phyloP scores from a whole-genome alignment of 2,329 filamentous ascomycete genomes.

The Pseudocercospora pini-densiflorae region DNA sequence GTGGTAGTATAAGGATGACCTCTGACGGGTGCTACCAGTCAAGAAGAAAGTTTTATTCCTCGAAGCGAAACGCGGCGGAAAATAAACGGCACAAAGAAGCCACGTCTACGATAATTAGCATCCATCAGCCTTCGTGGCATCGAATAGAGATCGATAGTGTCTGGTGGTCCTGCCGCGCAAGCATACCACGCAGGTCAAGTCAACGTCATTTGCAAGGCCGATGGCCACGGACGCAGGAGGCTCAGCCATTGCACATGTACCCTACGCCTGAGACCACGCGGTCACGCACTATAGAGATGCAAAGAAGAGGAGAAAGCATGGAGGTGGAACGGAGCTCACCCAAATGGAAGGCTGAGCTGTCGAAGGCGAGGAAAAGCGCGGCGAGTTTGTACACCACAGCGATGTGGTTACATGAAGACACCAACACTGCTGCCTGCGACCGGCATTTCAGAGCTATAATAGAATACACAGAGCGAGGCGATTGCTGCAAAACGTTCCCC shows the following conservation, averaged over 20 bases:
- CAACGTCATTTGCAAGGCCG: background rate
- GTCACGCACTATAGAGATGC: background rate
- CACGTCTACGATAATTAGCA: background rate
- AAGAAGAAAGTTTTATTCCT: slow-evolving; percentile 95
- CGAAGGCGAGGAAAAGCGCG: background rate
- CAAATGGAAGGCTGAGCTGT: background rate
- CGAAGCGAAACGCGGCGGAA: slow-evolving; percentile 80
- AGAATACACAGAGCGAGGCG: background rate
- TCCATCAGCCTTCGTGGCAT: background rate
- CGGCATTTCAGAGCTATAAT: background rate
- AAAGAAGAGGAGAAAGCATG: background rate
- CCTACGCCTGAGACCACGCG: background rate
- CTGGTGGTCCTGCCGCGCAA: background rate
- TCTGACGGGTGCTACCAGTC: slow-evolving; percentile 58
- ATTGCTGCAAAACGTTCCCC: background rate
- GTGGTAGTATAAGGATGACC: background rate
- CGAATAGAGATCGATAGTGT: background rate
- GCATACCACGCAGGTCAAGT: background rate
- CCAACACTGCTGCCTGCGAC: background rate
- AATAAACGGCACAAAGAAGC: slow-evolving; percentile 2
- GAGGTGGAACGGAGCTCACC: background rate
- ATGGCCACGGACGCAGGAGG: background rate
- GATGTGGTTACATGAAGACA: background rate
- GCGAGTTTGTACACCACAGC: background rate
- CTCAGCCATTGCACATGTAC: background rate